These are phyloP conservation scores for Sungouiozyma intestinalis DNA, from an alignment of 805 yeast species.

Conservation along the genomic window DNA sequence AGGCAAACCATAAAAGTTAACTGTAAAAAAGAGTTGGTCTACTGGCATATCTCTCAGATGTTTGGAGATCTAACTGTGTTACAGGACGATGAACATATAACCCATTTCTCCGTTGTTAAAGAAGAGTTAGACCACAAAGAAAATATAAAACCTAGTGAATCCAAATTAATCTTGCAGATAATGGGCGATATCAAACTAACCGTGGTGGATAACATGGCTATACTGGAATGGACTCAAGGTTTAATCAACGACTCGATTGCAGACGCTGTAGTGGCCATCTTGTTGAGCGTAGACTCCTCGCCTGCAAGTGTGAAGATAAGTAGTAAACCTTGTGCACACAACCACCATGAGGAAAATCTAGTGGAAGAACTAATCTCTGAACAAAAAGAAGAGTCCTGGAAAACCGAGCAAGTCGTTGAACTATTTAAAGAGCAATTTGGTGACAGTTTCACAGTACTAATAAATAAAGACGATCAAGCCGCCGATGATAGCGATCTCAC, in stretches of 20 bases:
- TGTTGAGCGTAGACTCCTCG: conserved; percentile 85
- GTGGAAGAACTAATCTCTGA: conserved; percentile 8
- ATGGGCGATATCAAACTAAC: conserved; percentile 54
- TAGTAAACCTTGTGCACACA: conserved; percentile 46
- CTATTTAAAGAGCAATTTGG: conserved; percentile 84
- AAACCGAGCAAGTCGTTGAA: conserved; percentile 46
- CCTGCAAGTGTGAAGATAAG: conserved; percentile 91
- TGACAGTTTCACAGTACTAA: conserved; percentile 40
- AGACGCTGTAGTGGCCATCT: conserved; percentile 82
- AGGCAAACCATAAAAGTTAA: conserved; percentile 68
- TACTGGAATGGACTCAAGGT: conserved; percentile 86
- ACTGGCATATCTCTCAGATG: conserved; percentile 92
- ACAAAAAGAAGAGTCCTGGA: conserved; percentile 19
- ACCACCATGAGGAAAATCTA: conserved; percentile 13
- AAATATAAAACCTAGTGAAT: conserved; percentile 8
- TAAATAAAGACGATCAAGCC: conserved; percentile 12
- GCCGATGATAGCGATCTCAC: conserved; percentile 28
- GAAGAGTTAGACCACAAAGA: conserved; percentile 22
- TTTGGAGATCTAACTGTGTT: conserved; percentile 71
- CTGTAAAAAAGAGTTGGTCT: conserved; percentile 69
- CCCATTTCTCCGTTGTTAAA: conserved; percentile 25
- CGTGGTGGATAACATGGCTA: conserved; percentile 39
- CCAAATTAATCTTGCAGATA: conserved; percentile 42
- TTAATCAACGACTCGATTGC: conserved; percentile 87
- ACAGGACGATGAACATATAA: conserved; percentile 40